These are phyloP conservation scores for Chamaecyparis obtusa DNA, from an alignment of 75 land plant genomes.

Conservation along the genomic window DNA sequence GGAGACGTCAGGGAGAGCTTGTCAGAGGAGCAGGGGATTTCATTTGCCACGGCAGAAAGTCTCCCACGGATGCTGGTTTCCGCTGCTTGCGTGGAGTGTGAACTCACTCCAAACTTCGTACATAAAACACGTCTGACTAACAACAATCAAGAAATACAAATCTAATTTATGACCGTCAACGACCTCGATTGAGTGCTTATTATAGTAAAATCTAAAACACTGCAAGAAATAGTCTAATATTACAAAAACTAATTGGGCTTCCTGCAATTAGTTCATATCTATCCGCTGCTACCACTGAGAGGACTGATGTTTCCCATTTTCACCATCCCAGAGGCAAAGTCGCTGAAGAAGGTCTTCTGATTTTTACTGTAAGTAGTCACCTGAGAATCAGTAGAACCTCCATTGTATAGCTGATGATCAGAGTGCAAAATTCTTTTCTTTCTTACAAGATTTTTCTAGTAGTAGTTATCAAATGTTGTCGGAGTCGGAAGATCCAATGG, in stretches of 20 bases:
- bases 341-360: conserved; percentile 8
- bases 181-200: no score
- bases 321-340: conserved; percentile 14
- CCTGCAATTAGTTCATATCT: conserved; percentile 15
- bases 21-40: no score
- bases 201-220: no score
- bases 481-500: conserved; percentile 19
- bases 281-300: conserved; percentile 8
- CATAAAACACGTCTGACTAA: no score
- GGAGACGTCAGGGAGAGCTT: no score
- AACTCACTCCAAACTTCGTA: no score
- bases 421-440: conserved; percentile 25
- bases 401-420: conserved; percentile 19
- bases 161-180: no score
- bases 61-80: no score
- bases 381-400: neutral
- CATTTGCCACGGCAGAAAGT: no score
- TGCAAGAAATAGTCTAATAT: no score
- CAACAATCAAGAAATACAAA: no score
- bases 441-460: conserved; percentile 18
- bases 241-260: neutral
- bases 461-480: conserved; percentile 24
- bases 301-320: conserved; percentile 21
- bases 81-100: no score
- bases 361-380: conserved; percentile 8